phyloP scores from a whole-genome alignment of 306 rosid genomes.

The Fagus sylvatica region DNA sequence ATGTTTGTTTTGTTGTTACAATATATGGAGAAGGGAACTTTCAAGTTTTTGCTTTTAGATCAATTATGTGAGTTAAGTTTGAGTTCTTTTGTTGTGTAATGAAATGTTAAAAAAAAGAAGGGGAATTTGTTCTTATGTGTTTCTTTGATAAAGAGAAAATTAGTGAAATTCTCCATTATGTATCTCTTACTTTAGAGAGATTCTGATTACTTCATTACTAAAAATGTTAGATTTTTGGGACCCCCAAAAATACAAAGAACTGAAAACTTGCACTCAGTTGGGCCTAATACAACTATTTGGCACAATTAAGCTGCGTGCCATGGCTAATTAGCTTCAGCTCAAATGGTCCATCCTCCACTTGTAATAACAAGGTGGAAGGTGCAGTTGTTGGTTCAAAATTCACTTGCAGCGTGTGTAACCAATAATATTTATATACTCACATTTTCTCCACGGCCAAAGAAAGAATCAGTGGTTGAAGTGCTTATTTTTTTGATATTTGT shows the following conservation, averaged over 20 bases:
- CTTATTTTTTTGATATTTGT: conserved; percentile 13
- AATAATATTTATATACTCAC: background rate
- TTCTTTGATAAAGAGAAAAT: background rate
- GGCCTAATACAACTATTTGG: background rate
- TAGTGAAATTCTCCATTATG: background rate
- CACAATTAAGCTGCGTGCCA: background rate
- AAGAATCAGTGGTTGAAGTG: background rate
- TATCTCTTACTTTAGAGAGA: too few species aligned
- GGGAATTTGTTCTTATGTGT: background rate
- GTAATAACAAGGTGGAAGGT: too few species aligned
- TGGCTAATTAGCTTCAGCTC: too few species aligned
- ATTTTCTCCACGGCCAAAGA: background rate
- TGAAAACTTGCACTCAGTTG: background rate
- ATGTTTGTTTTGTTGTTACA: background rate
- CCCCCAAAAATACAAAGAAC: background rate
- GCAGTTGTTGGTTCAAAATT: too few species aligned
- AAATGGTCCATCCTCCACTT: too few species aligned
- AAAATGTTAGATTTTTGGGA: background rate
- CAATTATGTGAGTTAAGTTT: background rate
- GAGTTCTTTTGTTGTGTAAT: background rate
- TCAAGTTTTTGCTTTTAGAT: background rate
- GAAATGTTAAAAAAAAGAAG: background rate
- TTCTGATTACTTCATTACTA: too few species aligned
- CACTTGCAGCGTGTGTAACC: too few species aligned
- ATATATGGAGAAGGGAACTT: background rate